A percentile compares a stretch with the other conserved stretches of the same genome.
Conservation (phyloP, 164 flowering plant species). For the Echeveria elegans region DNA sequence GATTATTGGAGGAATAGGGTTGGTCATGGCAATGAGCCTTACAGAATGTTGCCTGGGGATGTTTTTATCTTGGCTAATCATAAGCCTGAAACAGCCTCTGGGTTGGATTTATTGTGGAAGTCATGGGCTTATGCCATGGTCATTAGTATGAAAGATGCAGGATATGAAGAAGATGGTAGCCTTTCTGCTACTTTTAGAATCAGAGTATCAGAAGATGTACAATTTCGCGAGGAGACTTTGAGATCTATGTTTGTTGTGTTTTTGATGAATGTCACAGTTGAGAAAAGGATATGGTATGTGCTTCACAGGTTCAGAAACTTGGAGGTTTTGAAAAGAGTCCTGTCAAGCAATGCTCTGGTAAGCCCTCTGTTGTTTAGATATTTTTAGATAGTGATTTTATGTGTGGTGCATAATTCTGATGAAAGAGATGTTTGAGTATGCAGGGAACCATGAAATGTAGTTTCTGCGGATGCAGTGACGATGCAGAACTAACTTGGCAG, state of each 20-base stretch:
- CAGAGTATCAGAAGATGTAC: conserved; percentile 20
- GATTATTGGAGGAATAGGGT: conserved; percentile 45
- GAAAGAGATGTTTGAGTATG: too few species aligned
- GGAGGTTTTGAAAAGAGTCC: conserved; percentile 20
- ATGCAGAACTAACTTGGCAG: conserved; percentile 5
- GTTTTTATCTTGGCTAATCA: conserved; percentile 37
- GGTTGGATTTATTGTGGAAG: conserved; percentile 26
- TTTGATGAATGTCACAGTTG: conserved; percentile 38
- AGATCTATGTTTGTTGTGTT: conserved; percentile 33
- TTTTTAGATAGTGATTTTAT: too few species aligned
- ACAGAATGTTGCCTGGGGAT: conserved; percentile 52
- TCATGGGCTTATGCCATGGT: conserved; percentile 34
- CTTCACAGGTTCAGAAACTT: conserved; percentile 23
- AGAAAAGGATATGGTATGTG: conserved; percentile 48
- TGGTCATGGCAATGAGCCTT: conserved; percentile 28
- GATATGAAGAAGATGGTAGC: conserved; percentile 1
- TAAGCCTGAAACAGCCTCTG: conserved; percentile 36
- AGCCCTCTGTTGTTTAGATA: conserved; percentile 8
- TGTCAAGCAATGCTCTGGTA: conserved; percentile 29
- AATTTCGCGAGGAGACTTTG: conserved; percentile 11
- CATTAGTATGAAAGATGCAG: conserved; percentile 13
- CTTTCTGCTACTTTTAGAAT: conserved; percentile 27
- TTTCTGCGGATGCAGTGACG: conserved; percentile 12
- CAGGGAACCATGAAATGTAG: conserved; percentile 15
- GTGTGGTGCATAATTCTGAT: too few species aligned